Base-by-base conservation (phyloP, 139 green algal genomes). In the Chlamydomonas schloesseri region DNA sequence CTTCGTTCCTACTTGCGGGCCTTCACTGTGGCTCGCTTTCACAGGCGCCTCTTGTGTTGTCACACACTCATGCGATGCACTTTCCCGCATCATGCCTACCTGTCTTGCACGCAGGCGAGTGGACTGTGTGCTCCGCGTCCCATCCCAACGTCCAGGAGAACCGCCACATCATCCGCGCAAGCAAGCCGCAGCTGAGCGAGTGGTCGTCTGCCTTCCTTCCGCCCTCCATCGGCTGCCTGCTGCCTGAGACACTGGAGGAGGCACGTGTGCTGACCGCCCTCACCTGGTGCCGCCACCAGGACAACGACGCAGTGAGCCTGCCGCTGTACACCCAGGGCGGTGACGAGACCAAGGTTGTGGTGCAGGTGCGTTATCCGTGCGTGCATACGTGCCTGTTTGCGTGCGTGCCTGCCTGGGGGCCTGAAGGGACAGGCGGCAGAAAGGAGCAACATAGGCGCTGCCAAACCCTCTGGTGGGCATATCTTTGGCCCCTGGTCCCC, bases 201-300 rank as follows among this genome's bases (percentile, higher is more conserved):
- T 23, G 26, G 2, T 46, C 78, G 64, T 34, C 37, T 5, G 37
- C 64, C 42, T 84, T 84, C n/a, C 64, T 84, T 0, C 60, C 62
- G 1, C 37, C 34, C 3, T 23, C 10, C n/a, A 8, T 5, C 29
- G 15, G 0, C 14, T 13, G 13, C 10, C 24, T 28, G 23, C 74
- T 65, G 78, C 78, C 78, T 17, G 31, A 55, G n/a, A 33, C 20
- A 0, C 62, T 84, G 11, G 78, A 84, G 23, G 78, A 74, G 17
- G 64, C 64, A 0, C 42, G 21, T 6, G 29, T 50, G 3, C 50
- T 28, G 0, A 67, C 36, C 28, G 29, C 24, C 14, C 36, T 71
- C 20, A 68, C 64, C 18, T 34, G 29, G 26, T 74, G 64, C n/a
- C 64, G 33, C 1, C 78, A 84, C 46, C 29, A 74, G 2, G 78